Conservation (phyloP, 2,329 filamentous ascomycete genomes). For the Pleoardoris graminearum region DNA sequence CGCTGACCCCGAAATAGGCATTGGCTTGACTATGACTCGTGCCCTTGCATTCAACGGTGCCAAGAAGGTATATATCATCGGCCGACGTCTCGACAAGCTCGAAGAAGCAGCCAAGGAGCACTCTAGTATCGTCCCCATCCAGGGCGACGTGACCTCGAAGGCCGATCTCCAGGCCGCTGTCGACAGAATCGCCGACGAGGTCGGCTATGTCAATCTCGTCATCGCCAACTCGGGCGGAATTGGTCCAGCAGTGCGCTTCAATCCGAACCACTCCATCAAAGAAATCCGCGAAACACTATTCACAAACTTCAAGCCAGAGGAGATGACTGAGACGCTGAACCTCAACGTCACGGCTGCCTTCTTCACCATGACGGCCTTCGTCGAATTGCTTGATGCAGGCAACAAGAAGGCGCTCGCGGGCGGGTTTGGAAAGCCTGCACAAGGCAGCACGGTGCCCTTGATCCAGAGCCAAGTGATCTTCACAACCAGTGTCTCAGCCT, state of each 20-base stretch:
- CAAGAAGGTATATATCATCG: slow-evolving; percentile 29
- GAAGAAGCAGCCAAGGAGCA: slow-evolving; percentile 13
- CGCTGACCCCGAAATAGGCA: slow-evolving; percentile 15
- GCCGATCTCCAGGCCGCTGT: slow-evolving; percentile 16
- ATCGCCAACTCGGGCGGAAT: slow-evolving; percentile 26
- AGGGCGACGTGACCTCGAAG: slow-evolving; percentile 28
- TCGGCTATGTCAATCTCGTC: slow-evolving; percentile 28
- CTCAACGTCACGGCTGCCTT: slow-evolving; percentile 45
- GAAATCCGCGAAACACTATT: slow-evolving; percentile 4
- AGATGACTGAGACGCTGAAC: slow-evolving; percentile 31
- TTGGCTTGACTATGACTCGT: slow-evolving; percentile 28
- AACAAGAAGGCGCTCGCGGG: slow-evolving; percentile 26
- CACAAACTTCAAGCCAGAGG: slow-evolving; percentile 3
- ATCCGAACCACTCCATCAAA: neutral
- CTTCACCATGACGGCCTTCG: slow-evolving; percentile 47
- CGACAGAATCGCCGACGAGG: slow-evolving; percentile 12
- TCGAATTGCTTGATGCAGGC: slow-evolving; percentile 47
- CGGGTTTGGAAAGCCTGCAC: slow-evolving; percentile 3
- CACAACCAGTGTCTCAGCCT: slow-evolving; percentile 17
- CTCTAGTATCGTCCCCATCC: slow-evolving; percentile 14
- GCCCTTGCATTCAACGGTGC: slow-evolving; percentile 25
- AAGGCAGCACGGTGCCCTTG: neutral
- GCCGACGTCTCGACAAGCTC: slow-evolving; percentile 25
- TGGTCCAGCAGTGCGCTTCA: slow-evolving; percentile 16
- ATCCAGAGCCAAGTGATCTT: slow-evolving; percentile 19